Evolutionary conservation across 2,329 filamentous ascomycete species (phyloP).

Genomic region (Aureobasidium sp.): DNA sequence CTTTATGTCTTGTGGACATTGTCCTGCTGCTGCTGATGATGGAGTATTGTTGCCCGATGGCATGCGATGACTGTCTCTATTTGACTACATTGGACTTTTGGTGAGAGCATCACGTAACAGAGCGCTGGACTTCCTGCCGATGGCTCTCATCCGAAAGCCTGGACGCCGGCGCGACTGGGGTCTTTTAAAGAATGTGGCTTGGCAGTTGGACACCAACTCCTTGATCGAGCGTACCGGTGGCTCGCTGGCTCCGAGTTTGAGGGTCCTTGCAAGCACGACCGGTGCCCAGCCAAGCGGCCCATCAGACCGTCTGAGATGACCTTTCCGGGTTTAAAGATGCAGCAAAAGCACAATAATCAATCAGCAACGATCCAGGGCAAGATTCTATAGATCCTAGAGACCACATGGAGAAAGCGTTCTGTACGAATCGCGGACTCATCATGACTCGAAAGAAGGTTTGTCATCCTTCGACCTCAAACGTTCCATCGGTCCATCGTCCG

Average conservation of each 20-base stretch:
- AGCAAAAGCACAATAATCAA: not conserved
- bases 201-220: not conserved
- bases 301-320: not conserved
- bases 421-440: not conserved
- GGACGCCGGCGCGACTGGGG: conserved; percentile 4
- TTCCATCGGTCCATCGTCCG: conserved; percentile 3
- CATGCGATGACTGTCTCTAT: not conserved
- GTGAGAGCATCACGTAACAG: conserved; percentile 1
- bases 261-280: not conserved
- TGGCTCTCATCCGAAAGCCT: not conserved
- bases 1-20: not conserved
- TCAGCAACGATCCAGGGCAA: too few relatives aligned
- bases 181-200: conserved; percentile 10
- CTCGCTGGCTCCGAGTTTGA: not conserved
- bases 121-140: not conserved
- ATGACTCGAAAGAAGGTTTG: conserved; percentile 7
- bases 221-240: conserved; percentile 2
- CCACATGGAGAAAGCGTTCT: conserved; percentile 14
- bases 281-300: not conserved
- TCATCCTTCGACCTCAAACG: not conserved
- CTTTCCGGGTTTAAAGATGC: not conserved
- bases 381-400: not conserved
- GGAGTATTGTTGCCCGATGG: not conserved
- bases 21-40: too few relatives aligned
- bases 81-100: not conserved